Base-by-base conservation (phyloP, 1,139 yeast species). In the Sugiyamaella grinbergsii region DNA sequence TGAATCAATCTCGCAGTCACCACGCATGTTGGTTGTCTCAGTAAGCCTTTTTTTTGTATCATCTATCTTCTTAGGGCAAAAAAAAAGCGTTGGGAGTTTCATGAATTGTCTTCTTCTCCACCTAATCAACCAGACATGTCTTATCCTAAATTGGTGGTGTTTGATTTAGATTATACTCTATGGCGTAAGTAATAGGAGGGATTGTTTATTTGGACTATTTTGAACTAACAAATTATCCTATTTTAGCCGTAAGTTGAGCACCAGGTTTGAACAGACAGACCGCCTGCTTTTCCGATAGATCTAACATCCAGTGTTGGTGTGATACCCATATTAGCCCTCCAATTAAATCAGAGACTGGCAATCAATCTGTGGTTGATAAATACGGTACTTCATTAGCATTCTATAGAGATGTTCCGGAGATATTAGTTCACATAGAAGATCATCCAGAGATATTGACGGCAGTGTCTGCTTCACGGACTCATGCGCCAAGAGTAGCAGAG, bases 131-230 rank as follows among this genome's bases (percentile, higher is more conserved):
- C 24, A 18, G 23, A 2, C 19, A 41, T 41, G 29, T 39, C 51
- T 24, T 49, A 78, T 56, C 88, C 89, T 0, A 73, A 72, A 54
- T 83, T 80, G 0, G 80, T 84, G 4, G 90, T 85, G 1, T 83
- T 85, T 65, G 94, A 85, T 60, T 69, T 85, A 41, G 94, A 85
- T 64, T 85, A 82, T 61, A 85, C 94, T 0, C 68, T 85, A 38
- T 85, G 93, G 94, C 91, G 85, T 67, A 78, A 76, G 85, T 78
- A 18, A 60, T 53, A n/a, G 13, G 22, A 38, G 15, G 13, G 32
- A 20, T 5, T 7, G 42, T 38, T 7, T 42, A 24, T 16, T 6
- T 5, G 19, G 4, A 16, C 16, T 31, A 5, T 15, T n/a, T 13
- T 58, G 66, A n/a, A 26, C 29, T 22, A 10, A 16, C 16, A 6